Evolutionary conservation across 495 filamentous ascomycete genomes (phyloP).

Genomic region (Xylaria longipes): DNA sequence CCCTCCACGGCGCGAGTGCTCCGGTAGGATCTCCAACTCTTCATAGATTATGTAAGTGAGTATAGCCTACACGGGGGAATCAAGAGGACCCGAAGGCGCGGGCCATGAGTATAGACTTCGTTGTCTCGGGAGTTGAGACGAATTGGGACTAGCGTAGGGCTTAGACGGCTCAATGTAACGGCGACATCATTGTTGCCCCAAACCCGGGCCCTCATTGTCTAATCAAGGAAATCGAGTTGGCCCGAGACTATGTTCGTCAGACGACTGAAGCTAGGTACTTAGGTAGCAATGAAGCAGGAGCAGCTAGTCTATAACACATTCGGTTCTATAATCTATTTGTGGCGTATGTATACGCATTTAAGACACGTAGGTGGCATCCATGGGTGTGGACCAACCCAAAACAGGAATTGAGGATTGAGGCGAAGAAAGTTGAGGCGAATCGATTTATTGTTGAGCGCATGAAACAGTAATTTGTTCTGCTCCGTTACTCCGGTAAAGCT

Average conservation of each 20-base stretch:
- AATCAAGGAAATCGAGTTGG: neutral
- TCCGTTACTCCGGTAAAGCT: slow-evolving; percentile 2
- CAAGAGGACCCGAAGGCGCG: slow-evolving; percentile 6
- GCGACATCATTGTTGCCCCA: neutral
- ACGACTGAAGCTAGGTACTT: neutral
- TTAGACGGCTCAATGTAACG: slow-evolving; percentile 9
- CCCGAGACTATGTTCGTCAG: neutral
- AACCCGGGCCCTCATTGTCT: neutral
- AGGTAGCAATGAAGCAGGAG: neutral
- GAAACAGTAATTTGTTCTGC: neutral
- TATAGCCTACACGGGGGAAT: neutral
- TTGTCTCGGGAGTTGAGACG: slow-evolving; percentile 8
- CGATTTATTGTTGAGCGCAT: neutral
- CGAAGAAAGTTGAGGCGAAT: too few relatives aligned
- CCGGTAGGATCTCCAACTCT: neutral
- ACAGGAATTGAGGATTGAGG: too few relatives aligned
- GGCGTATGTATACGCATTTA: neutral
- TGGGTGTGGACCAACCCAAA: neutral
- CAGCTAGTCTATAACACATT: neutral
- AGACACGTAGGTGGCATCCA: neutral
- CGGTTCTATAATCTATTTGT: neutral
- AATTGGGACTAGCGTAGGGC: slow-evolving; percentile 19
- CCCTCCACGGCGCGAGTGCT: neutral
- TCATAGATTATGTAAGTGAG: slow-evolving; percentile 1
- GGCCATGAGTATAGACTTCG: neutral